These are phyloP conservation scores for Fraxinus ornus DNA, from an alignment of 305 asterid genomes.

Conservation along the genomic window DNA sequence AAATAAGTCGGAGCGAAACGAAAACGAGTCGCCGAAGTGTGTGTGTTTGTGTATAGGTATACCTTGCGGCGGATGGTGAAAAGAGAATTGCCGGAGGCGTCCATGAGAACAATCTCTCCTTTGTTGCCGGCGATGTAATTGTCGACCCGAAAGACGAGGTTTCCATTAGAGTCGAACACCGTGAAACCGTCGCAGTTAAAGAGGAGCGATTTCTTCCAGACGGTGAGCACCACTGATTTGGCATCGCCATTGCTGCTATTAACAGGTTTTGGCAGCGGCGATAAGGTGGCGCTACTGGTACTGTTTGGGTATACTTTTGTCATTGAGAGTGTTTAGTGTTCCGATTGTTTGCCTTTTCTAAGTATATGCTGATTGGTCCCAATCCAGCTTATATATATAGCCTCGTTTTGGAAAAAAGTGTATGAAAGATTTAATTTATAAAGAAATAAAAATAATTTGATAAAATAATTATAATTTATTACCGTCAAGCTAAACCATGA, in stretches of 20 bases:
- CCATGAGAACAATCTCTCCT: conserved; percentile 43
- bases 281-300: background rate
- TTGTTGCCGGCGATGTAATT: conserved; percentile 34
- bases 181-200: conserved; percentile 43
- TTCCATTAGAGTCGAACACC: conserved; percentile 36
- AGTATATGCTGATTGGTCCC: background rate
- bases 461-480: background rate
- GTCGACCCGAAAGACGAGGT: conserved; percentile 42
- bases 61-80: conserved; percentile 48
- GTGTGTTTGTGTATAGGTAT: background rate
- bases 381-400: background rate
- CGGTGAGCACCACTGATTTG: conserved; percentile 30
- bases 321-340: conserved; percentile 17
- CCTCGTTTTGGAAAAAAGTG: background rate
- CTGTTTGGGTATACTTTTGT: conserved; percentile 35
- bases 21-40: background rate
- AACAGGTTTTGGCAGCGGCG: conserved; percentile 11
- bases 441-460: background rate
- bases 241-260: background rate
- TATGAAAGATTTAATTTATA: no score
- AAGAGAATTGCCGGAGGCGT: conserved; percentile 39
- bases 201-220: conserved; percentile 46
- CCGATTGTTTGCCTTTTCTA: background rate
- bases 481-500: background rate
- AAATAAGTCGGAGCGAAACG: background rate